Percentiles rank a stretch among this genome's conserved stretches.
These are phyloP conservation scores for Dissoconium aciculare DNA, from an alignment of 2,329 filamentous ascomycete species.

Conservation along the genomic window DNA sequence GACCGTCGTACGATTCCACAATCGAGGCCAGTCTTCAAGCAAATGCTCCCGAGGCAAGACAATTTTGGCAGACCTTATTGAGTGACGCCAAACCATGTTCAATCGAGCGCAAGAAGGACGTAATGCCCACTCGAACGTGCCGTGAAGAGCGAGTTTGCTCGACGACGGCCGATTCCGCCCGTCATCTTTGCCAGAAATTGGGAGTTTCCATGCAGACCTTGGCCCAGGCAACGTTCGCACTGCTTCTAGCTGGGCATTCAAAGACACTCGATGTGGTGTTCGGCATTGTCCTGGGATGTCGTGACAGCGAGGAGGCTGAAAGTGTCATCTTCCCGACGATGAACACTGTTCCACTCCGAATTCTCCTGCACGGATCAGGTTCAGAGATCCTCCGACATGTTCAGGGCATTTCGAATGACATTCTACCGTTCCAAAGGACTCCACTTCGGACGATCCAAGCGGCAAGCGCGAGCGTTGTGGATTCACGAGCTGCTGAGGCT, in stretches of 20 bases:
- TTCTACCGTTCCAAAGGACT: constrained; percentile 60
- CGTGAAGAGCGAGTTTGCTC: constrained; percentile 35
- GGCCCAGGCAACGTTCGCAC: constrained; percentile 61
- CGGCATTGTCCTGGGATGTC: constrained; percentile 68
- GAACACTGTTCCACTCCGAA: constrained; percentile 71
- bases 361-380: constrained; percentile 54
- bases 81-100: constrained; percentile 35
- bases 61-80: constrained; percentile 61
- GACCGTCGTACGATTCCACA: constrained; percentile 38
- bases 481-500: constrained; percentile 19
- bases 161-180: constrained; percentile 30
- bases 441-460: constrained; percentile 57
- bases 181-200: constrained; percentile 47
- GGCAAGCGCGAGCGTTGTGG: constrained; percentile 18
- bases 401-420: constrained; percentile 51
- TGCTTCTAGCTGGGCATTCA: constrained; percentile 49
- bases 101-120: constrained; percentile 16
- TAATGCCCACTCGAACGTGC: constrained; percentile 18
- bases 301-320: constrained; percentile 57
- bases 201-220: constrained; percentile 63
- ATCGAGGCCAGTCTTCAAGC: constrained; percentile 40
- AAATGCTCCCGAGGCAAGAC: constrained; percentile 32
- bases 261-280: constrained; percentile 61
- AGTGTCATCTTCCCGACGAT: constrained; percentile 72
- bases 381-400: constrained; percentile 54